Evolutionary conservation across 2,329 filamentous ascomycete species (phyloP).

Genomic region (Lachnellula cervina): DNA sequence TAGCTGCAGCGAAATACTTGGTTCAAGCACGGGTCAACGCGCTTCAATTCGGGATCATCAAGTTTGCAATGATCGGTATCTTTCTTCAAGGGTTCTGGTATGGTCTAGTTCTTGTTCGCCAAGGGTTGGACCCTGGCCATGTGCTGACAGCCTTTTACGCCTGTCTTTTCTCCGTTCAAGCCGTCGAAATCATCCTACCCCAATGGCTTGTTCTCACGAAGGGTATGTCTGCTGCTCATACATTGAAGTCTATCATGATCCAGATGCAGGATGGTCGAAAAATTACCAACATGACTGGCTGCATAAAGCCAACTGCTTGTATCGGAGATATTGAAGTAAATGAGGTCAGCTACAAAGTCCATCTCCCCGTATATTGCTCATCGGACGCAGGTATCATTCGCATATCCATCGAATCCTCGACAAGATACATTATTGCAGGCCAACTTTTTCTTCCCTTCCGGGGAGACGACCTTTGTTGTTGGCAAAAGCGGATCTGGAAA

Average conservation of each 20-base stretch:
- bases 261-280: slow-evolving; percentile 27
- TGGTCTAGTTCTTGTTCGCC: slow-evolving; percentile 63
- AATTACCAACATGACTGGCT: slow-evolving; percentile 30
- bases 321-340: slow-evolving; percentile 64
- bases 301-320: slow-evolving; percentile 41
- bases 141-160: slow-evolving; percentile 84
- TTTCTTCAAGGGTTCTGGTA: slow-evolving; percentile 93
- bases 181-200: slow-evolving; percentile 68
- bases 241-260: slow-evolving; percentile 47
- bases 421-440: slow-evolving; percentile 55
- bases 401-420: slow-evolving; percentile 68
- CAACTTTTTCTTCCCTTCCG: slow-evolving; percentile 65
- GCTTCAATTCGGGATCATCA: slow-evolving; percentile 66
- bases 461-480: slow-evolving; percentile 73
- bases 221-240: slow-evolving; percentile 67
- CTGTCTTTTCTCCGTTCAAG: slow-evolving; percentile 69
- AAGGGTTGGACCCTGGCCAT: slow-evolving; percentile 54
- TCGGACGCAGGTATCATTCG: slow-evolving; percentile 63
- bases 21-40: slow-evolving; percentile 65
- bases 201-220: slow-evolving; percentile 75
- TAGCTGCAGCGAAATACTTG: slow-evolving; percentile 59
- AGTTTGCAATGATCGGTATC: slow-evolving; percentile 69
- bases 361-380: neutral
- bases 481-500: slow-evolving; percentile 89
- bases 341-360: slow-evolving; percentile 47